Evolutionary conservation across 257 asterid genomes (phyloP).

Genomic region (Solanum bulbocastanum): DNA sequence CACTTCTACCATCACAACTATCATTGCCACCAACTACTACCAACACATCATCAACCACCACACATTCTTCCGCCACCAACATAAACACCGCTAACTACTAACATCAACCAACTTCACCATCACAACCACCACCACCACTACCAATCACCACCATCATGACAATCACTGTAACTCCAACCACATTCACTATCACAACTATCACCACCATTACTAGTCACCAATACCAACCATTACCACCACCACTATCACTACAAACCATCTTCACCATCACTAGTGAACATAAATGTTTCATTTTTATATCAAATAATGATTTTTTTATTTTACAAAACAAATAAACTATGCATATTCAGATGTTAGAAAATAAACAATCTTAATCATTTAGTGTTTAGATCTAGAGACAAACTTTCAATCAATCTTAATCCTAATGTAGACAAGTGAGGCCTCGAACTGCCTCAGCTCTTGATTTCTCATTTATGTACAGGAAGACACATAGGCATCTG

Average conservation of each 20-base stretch:
- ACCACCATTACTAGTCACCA: not conserved
- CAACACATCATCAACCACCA: not conserved
- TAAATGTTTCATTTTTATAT: not conserved
- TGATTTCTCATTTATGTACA: not conserved
- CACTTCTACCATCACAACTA: too few species aligned
- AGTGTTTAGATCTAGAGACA: not conserved
- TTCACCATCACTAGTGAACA: not conserved
- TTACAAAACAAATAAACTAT: not conserved
- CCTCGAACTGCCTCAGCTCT: not conserved
- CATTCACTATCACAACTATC: not conserved
- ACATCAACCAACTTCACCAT: not conserved
- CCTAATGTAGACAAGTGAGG: not conserved
- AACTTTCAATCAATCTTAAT: not conserved
- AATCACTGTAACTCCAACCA: not conserved
- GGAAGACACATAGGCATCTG: not conserved
- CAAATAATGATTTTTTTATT: not conserved
- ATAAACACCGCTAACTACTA: not conserved
- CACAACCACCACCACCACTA: not conserved
- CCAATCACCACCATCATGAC: not conserved
- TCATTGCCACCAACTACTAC: not conserved
- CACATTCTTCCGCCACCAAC: not conserved
- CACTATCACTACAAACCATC: not conserved
- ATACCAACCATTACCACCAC: not conserved
- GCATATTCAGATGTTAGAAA: not conserved
- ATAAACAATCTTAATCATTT: not conserved